Conservation (phyloP, 2,329 filamentous ascomycete genomes). For the Apiospora hydei region DNA sequence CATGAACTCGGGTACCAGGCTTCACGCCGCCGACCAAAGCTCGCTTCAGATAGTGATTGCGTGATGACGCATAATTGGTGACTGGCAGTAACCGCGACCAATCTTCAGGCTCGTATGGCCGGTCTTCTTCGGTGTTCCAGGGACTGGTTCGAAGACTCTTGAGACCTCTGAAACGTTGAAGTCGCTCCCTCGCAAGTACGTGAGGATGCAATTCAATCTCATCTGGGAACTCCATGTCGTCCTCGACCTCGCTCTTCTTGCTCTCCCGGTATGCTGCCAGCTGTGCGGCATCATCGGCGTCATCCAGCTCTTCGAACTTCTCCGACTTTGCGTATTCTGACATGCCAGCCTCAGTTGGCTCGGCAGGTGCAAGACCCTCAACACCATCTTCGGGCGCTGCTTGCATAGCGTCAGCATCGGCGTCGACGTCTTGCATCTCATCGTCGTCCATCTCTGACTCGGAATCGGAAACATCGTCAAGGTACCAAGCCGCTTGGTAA, state of each 20-base stretch:
- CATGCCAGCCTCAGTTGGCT: constrained; percentile 78
- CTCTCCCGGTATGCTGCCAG: constrained; percentile 81
- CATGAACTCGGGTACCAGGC: constrained; percentile 81
- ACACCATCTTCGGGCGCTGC: constrained; percentile 83
- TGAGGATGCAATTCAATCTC: constrained; percentile 94
- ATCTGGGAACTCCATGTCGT: constrained; percentile 95
- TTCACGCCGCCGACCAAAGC: constrained; percentile 87
- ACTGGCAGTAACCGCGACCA: constrained; percentile 88
- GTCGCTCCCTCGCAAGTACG: constrained; percentile 82
- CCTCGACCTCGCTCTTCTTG: constrained; percentile 81
- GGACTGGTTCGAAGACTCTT: constrained; percentile 88
- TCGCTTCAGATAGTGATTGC: constrained; percentile 79
- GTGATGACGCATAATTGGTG: constrained; percentile 86
- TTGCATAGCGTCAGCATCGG: constrained; percentile 48
- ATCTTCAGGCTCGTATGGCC: constrained; percentile 84
- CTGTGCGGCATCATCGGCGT: constrained; percentile 79
- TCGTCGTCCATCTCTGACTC: constrained; percentile 76
- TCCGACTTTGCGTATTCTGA: constrained; percentile 95
- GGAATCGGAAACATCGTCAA: constrained; percentile 80
- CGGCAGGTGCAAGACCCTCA: constrained; percentile 70
- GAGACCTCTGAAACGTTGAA: constrained; percentile 86
- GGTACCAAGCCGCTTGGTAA: constrained; percentile 94
- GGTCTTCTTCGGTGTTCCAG: constrained; percentile 91
- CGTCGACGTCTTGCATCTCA: constrained; percentile 53
- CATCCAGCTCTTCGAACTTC: constrained; percentile 85